Conservation (phyloP, 371 early-diverging fungal genomes). For the Mortierella sp. region DNA sequence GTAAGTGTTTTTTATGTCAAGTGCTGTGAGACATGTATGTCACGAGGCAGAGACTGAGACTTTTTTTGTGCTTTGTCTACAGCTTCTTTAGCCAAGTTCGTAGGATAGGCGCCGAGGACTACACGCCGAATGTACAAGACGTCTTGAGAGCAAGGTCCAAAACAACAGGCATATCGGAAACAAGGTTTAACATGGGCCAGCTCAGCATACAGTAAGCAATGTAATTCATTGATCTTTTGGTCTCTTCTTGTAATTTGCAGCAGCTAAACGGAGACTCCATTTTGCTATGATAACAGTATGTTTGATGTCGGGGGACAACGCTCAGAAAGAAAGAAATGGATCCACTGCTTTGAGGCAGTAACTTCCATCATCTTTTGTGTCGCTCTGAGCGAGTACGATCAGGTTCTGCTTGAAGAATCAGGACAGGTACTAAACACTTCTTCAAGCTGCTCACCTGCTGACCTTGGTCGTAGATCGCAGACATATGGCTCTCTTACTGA, state of each 20-base stretch:
- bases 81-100: slow-evolving; percentile 68
- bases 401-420: slow-evolving; percentile 80
- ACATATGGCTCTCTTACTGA: too few species aligned
- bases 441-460: not conserved
- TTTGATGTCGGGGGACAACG: slow-evolving; percentile 87
- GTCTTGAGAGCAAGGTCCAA: slow-evolving; percentile 84
- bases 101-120: slow-evolving; percentile 66
- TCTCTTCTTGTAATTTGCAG: too few species aligned
- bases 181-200: slow-evolving; percentile 74
- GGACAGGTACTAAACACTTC: slow-evolving; percentile 58
- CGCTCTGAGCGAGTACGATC: slow-evolving; percentile 81
- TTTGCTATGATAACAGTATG: slow-evolving; percentile 62
- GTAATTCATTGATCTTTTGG: not conserved
- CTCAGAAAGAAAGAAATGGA: slow-evolving; percentile 95
- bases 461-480: too few species aligned
- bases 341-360: slow-evolving; percentile 91
- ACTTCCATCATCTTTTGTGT: slow-evolving; percentile 82
- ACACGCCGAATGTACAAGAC: slow-evolving; percentile 75
- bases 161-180: slow-evolving; percentile 86
- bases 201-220: slow-evolving; percentile 70
- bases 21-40: not conserved
- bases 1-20: slow-evolving; percentile 57
- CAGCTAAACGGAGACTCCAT: not conserved
- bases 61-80: not conserved
- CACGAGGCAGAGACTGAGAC: not conserved